These are phyloP conservation scores for Pleomassaria siparia DNA, from an alignment of 2,329 filamentous ascomycete species.

Conservation along the genomic window DNA sequence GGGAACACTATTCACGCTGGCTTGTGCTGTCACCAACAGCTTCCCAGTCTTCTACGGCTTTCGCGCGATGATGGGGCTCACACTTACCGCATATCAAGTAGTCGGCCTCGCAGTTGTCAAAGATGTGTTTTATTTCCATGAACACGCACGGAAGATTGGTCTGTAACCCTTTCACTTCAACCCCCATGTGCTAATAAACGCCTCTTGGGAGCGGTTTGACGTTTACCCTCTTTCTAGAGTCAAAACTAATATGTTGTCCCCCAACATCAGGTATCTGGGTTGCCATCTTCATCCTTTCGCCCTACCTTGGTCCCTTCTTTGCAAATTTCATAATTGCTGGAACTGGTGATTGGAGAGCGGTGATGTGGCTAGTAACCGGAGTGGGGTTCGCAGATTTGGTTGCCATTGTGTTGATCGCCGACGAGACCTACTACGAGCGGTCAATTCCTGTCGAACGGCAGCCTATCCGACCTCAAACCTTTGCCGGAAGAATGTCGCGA, in stretches of 20 bases:
- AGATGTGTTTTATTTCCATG: conserved; percentile 44
- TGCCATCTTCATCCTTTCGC: conserved; percentile 29
- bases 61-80: conserved; percentile 24
- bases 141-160: conserved; percentile 39
- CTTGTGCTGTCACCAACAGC: conserved; percentile 33
- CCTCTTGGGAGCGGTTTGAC: no score
- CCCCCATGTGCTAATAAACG: no score
- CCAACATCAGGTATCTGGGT: conserved; percentile 40
- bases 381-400: conserved; percentile 21
- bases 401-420: conserved; percentile 31
- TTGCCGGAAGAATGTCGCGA: conserved; percentile 18
- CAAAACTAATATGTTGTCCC: no score
- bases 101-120: conserved; percentile 30
- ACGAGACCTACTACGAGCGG: conserved; percentile 41
- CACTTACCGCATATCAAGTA: conserved; percentile 26
- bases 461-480: conserved; percentile 16
- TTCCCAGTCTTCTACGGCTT: conserved; percentile 46
- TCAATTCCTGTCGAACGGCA: conserved; percentile 18
- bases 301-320: conserved; percentile 37
- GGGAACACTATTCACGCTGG: conserved; percentile 43
- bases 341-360: conserved; percentile 25
- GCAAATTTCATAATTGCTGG: conserved; percentile 28
- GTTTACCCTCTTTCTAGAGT: no score
- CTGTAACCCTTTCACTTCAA: no score
- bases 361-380: conserved; percentile 26